Conservation (phyloP, 2,329 filamentous ascomycete genomes). For the Ophiostoma perfectum region DNA sequence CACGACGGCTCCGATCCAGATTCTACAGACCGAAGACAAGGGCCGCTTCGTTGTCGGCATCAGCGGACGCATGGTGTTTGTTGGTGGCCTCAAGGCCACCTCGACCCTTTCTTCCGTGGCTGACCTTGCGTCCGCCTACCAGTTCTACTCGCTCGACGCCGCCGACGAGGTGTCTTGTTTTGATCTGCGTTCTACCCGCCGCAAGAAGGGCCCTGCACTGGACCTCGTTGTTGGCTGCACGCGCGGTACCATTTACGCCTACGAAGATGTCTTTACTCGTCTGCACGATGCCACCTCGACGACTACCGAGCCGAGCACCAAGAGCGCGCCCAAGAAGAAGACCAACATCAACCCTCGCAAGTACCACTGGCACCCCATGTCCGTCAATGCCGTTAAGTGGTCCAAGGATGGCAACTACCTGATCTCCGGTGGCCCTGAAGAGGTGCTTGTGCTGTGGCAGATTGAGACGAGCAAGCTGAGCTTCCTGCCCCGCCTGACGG, state of each 20-base stretch:
- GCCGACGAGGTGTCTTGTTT: constrained; percentile 62
- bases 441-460: constrained; percentile 87
- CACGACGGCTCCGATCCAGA: constrained; percentile 28
- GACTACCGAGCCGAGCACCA: neutral
- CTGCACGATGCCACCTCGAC: constrained; percentile 42
- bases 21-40: constrained; percentile 44
- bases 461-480: constrained; percentile 78
- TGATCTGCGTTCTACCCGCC: constrained; percentile 50
- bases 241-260: constrained; percentile 73
- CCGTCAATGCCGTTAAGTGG: constrained; percentile 83
- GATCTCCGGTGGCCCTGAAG: constrained; percentile 87
- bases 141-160: constrained; percentile 54
- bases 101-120: constrained; percentile 35
- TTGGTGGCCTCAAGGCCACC: constrained; percentile 48
- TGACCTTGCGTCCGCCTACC: constrained; percentile 44
- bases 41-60: constrained; percentile 56
- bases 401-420: constrained; percentile 90
- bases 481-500: constrained; percentile 83
- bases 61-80: constrained; percentile 49
- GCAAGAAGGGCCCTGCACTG: constrained; percentile 28
- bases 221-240: constrained; percentile 74
- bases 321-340: constrained; percentile 33
- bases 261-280: constrained; percentile 64
- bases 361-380: constrained; percentile 85
- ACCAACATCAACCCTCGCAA: constrained; percentile 55